Evolutionary conservation across 1,284 basidiomycete species (phyloP), one percentile per base, ranked within the genome.

Genomic region (Taiwanofungus camphoratus): DNA sequence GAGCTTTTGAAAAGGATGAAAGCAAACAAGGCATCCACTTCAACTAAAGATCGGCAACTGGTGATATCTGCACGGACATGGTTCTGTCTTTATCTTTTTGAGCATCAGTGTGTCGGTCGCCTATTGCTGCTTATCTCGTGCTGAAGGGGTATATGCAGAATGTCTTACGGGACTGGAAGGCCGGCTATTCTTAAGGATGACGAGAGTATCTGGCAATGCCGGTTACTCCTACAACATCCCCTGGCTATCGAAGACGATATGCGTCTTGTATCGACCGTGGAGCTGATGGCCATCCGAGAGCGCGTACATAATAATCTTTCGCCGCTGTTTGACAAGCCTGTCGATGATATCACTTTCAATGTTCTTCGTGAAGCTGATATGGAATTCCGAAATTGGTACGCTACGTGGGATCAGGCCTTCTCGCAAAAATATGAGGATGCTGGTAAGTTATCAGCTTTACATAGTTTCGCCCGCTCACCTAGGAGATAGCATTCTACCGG

Each of bases 101-200:
- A 94, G 58, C 91, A 93, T 63, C 91, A 94, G 89, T 91, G 58
- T 54, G 83, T 75, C 16, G 12, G 7, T 7, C 16, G 11, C 6
- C 7, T 7, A 4, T 12, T 13, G 12, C 18, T 16, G 8, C 13
- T 21, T 21, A 36, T n/a, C 16, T 19, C 13, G 23, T 11, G 7
- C 18, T 16, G 24, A 27, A 20, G 13, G 36, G 15, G 21, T 43
- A 8, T 33, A 24, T 23, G 12, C 43, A 89, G 87, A 57, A 78
- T 95, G 65, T 92, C 91, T 1, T 95, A 94, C 54, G 92, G 92
- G 4, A 93, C 88, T 22, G 92, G 92, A 5, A 81, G 92, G 19
- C 91, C 92, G 1, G 89, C 92, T 1, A 91, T 95, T 45, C 70
- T 95, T 31, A 87, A 89, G 57, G 90, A 95, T 51, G 91, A 95